These are phyloP conservation scores for Sherardia arvensis DNA, from an alignment of 257 asterid genomes.

Conservation along the genomic window DNA sequence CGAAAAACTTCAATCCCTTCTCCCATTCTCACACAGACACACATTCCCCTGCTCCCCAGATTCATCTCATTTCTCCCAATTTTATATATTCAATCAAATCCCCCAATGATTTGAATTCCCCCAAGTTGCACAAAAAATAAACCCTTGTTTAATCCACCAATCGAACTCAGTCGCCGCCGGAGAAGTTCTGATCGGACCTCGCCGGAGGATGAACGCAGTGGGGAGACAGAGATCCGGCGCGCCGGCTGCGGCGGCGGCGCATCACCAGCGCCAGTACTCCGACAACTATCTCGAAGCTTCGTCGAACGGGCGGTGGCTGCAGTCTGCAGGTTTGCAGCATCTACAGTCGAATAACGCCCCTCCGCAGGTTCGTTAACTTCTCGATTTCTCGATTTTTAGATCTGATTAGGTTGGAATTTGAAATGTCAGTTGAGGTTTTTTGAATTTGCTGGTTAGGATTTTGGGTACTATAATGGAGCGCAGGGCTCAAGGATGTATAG, in stretches of 20 bases:
- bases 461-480: constrained; percentile 51
- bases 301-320: constrained; percentile 84
- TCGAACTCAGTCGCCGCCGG: constrained; percentile 12
- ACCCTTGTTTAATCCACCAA: neutral
- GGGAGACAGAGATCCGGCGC: constrained; percentile 88
- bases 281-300: constrained; percentile 65
- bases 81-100: neutral
- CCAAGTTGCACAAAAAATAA: neutral
- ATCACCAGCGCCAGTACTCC: constrained; percentile 83
- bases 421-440: neutral
- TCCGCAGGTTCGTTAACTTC: constrained; percentile 36
- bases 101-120: neutral
- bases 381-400: constrained; percentile 21
- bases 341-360: constrained; percentile 68
- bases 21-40: constrained; percentile 3
- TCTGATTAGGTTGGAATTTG: constrained; percentile 17
- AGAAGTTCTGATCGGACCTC: neutral
- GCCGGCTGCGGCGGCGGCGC: constrained; percentile 56
- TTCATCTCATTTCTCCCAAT: neutral
- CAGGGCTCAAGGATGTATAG: constrained; percentile 56
- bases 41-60: constrained; percentile 5
- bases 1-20: constrained; percentile 2
- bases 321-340: constrained; percentile 92
- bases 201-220: constrained; percentile 72
- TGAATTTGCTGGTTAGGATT: constrained; percentile 33